phyloP scores from a whole-genome alignment of 495 filamentous ascomycete genomes.

The Penicillium mononematosum region DNA sequence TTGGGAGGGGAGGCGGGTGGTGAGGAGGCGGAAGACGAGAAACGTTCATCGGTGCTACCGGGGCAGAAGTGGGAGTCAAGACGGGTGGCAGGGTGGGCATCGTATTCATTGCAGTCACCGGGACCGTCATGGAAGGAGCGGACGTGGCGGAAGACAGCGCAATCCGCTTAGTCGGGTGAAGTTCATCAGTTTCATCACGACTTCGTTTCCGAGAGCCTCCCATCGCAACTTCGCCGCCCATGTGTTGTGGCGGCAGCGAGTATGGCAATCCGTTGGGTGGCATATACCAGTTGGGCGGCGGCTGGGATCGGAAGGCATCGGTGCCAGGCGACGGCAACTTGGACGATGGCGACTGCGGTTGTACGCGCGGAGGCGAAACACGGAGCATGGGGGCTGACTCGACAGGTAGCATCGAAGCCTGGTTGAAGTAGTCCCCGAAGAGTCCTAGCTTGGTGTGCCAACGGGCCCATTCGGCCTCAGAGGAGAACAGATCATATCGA shows the following conservation, averaged over 20 bases:
- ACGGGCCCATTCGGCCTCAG: constrained; percentile 74
- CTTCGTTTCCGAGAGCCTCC: constrained; percentile 66
- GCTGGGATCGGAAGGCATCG: constrained; percentile 28
- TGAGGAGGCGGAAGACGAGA: constrained; percentile 60
- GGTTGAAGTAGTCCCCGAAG: constrained; percentile 78
- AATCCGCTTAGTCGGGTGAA: constrained; percentile 68
- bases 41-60: constrained; percentile 33
- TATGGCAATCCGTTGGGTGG: constrained; percentile 32
- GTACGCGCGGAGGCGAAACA: constrained; percentile 36
- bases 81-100: constrained; percentile 42
- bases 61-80: constrained; percentile 36
- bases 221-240: constrained; percentile 28
- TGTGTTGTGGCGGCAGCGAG: constrained; percentile 22
- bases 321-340: constrained; percentile 56
- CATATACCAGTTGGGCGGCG: constrained; percentile 35
- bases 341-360: constrained; percentile 39
- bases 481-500: constrained; percentile 87
- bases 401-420: constrained; percentile 47
- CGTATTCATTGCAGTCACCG: constrained; percentile 30
- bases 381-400: constrained; percentile 31
- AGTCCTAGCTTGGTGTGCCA: constrained; percentile 80
- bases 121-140: constrained; percentile 33
- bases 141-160: constrained; percentile 33
- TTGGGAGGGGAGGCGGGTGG: constrained; percentile 47
- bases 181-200: constrained; percentile 60